Conservation (phyloP, 139 green algal genomes). For the Chlamydomonas sphaeroides region DNA sequence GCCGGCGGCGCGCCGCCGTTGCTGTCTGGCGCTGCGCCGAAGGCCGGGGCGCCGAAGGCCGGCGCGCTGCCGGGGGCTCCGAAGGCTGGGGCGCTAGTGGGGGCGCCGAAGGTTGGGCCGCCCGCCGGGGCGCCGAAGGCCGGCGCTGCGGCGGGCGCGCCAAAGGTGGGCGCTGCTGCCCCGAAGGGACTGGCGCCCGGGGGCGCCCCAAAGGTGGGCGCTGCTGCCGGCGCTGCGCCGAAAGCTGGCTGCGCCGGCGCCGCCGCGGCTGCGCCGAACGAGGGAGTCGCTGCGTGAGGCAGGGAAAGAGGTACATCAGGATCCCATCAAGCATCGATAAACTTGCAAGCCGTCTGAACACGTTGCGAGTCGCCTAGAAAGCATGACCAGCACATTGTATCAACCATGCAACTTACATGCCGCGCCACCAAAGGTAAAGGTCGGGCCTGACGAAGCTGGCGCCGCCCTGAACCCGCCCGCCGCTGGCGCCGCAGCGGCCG, state of each 20-base stretch:
- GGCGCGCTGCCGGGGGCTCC: neutral
- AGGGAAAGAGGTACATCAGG: neutral
- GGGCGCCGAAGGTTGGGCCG: neutral
- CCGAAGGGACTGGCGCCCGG: neutral
- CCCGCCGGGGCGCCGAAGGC: neutral
- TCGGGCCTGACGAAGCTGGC: neutral
- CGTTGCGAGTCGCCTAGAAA: too few species aligned
- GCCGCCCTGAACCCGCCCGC: too few species aligned
- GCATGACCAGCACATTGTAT: too few species aligned
- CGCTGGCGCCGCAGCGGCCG: neutral
- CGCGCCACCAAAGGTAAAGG: neutral
- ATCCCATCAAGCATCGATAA: too few species aligned
- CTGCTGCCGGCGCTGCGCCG: too few species aligned
- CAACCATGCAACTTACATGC: too few species aligned
- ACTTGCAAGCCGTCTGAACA: too few species aligned
- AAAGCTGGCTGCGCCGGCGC: neutral
- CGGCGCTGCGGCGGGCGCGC: too few species aligned
- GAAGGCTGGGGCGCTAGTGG: too few species aligned
- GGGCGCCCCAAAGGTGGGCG: neutral
- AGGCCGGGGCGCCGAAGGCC: neutral
- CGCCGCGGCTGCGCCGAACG: neutral
- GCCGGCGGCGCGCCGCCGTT: neutral
- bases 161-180: neutral
- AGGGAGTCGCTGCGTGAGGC: neutral
- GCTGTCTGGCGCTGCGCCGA: neutral